Percentiles rank a stretch among this genome's conserved stretches.
These are phyloP conservation scores for Citrus reticulata DNA, from an alignment of 345 rosid species.

Conservation along the genomic window DNA sequence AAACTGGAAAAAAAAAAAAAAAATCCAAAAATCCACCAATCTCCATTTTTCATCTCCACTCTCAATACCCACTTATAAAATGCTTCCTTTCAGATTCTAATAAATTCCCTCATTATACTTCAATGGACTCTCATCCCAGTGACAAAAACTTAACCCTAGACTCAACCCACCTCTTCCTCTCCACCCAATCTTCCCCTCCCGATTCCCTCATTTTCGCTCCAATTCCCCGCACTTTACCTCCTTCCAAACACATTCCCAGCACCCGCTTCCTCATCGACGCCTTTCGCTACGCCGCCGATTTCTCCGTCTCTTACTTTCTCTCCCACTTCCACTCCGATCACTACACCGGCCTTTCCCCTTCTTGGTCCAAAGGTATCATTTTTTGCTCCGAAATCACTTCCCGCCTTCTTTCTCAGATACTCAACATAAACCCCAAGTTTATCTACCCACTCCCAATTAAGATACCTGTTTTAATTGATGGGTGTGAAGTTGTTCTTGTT, in stretches of 20 bases:
- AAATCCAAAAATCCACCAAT: not conserved
- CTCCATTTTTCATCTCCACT: not conserved
- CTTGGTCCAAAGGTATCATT: conserved; percentile 77
- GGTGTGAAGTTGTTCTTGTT: conserved; percentile 54
- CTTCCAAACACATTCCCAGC: conserved; percentile 62
- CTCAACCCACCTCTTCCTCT: conserved; percentile 48
- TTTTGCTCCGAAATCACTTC: conserved; percentile 72
- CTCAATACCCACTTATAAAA: not conserved
- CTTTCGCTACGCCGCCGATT: conserved; percentile 50
- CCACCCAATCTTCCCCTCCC: conserved; percentile 26
- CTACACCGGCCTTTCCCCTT: conserved; percentile 63
- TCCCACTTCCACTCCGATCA: conserved; percentile 95
- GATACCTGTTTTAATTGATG: conserved; percentile 45
- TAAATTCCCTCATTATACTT: not conserved
- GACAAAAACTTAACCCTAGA: conserved; percentile 40
- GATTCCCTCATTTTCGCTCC: conserved; percentile 26
- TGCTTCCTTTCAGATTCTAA: not conserved
- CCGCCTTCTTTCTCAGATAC: conserved; percentile 48
- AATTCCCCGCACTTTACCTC: conserved; percentile 39
- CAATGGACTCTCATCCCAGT: conserved; percentile 24
- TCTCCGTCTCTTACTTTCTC: conserved; percentile 66
- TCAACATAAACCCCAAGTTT: conserved; percentile 48
- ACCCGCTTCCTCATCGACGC: conserved; percentile 81
- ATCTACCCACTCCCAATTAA: conserved; percentile 50
- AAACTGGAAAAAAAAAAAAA: not conserved